These are phyloP conservation scores for Claviceps sp. DNA, from an alignment of 2,329 filamentous ascomycete genomes.

Conservation along the genomic window DNA sequence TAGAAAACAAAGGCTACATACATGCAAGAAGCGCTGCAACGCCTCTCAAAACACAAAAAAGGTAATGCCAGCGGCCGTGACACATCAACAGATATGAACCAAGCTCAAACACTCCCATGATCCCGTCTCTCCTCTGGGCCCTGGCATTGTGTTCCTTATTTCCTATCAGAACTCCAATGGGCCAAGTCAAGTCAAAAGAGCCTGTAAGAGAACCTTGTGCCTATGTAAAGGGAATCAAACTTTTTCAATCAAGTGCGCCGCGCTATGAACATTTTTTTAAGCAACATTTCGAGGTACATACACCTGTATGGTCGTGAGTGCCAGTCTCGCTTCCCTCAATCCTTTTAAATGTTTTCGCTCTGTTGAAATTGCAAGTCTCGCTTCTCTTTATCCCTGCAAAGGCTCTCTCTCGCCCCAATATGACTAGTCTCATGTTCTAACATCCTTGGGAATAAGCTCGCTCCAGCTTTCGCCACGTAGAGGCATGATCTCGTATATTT, in stretches of 20 bases:
- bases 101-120: neutral
- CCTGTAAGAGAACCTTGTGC: too few relatives aligned
- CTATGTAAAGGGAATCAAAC: too few relatives aligned
- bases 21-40: neutral
- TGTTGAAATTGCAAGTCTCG: neutral
- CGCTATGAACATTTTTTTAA: constrained; percentile 6
- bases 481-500: too few relatives aligned
- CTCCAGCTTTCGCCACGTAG: too few relatives aligned
- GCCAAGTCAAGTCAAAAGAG: too few relatives aligned
- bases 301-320: neutral
- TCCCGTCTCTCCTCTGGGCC: neutral
- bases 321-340: neutral
- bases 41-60: neutral
- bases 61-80: neutral
- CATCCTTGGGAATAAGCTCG: too few relatives aligned
- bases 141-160: too few relatives aligned
- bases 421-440: too few relatives aligned
- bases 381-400: neutral
- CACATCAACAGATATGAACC: neutral
- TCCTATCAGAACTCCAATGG: neutral
- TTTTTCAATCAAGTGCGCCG: constrained; percentile 9
- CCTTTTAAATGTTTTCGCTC: neutral
- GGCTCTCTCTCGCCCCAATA: neutral
- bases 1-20: neutral
- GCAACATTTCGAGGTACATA: neutral